Conservation (phyloP, 2,329 filamentous ascomycete genomes). For the Cercospora citrullina region DNA sequence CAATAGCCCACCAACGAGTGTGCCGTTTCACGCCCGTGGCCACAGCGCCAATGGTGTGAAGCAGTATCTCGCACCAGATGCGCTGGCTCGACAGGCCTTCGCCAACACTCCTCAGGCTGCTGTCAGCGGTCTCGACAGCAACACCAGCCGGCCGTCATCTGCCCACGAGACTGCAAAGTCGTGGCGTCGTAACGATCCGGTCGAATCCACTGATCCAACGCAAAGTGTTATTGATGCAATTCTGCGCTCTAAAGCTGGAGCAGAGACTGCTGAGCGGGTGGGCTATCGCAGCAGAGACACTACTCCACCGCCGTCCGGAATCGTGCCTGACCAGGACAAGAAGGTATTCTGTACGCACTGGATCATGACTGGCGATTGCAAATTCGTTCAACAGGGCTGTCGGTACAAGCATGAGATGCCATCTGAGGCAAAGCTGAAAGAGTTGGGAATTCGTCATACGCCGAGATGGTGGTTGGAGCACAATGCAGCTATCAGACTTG, state of each 20-base stretch:
- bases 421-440: slow-evolving; percentile 63
- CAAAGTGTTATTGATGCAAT: slow-evolving; percentile 37
- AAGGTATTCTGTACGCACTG: slow-evolving; percentile 89
- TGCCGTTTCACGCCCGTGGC: slow-evolving; percentile 19
- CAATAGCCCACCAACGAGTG: slow-evolving; percentile 23
- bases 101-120: slow-evolving; percentile 6
- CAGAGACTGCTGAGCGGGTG: slow-evolving; percentile 32
- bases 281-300: slow-evolving; percentile 29
- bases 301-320: slow-evolving; percentile 40
- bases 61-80: slow-evolving; percentile 30
- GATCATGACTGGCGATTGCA: slow-evolving; percentile 82
- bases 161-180: slow-evolving; percentile 29
- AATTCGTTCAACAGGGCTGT: slow-evolving; percentile 82
- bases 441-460: slow-evolving; percentile 64
- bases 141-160: slow-evolving; percentile 22
- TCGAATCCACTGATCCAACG: slow-evolving; percentile 20
- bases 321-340: slow-evolving; percentile 48
- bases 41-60: slow-evolving; percentile 20
- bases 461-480: slow-evolving; percentile 60
- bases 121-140: background rate
- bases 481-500: slow-evolving; percentile 34
- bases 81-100: slow-evolving; percentile 28
- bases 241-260: slow-evolving; percentile 33
- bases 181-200: slow-evolving; percentile 29
- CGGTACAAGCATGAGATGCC: slow-evolving; percentile 93